Evolutionary conservation across 345 rosid species (phyloP).

Genomic region (Syzygium aqueum): DNA sequence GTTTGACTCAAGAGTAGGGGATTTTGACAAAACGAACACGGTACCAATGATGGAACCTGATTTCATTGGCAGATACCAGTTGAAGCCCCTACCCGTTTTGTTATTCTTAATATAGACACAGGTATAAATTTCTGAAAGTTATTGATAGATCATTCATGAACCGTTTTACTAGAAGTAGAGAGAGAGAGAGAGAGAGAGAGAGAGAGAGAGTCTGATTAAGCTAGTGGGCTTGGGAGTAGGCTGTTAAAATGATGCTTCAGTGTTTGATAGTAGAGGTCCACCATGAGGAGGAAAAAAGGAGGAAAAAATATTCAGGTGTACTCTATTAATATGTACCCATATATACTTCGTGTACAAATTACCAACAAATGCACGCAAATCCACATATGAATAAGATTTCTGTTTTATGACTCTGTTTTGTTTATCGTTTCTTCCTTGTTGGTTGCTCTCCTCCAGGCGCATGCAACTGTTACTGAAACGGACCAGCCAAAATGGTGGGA

Average conservation of each 20-base stretch:
- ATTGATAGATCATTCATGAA: background rate
- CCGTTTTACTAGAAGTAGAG: no score
- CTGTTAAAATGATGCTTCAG: background rate
- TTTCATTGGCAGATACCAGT: background rate
- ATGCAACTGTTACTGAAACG: constrained; percentile 56
- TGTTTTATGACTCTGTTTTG: background rate
- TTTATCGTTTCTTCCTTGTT: background rate
- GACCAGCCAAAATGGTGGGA: constrained; percentile 97
- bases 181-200: background rate
- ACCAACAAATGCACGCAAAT: background rate
- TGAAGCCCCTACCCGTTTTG: background rate
- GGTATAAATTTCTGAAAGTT: background rate
- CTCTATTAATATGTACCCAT: background rate
- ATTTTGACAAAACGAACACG: background rate
- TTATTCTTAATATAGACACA: background rate
- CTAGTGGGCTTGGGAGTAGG: background rate
- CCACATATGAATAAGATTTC: background rate
- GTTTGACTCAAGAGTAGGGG: background rate
- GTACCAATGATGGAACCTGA: background rate
- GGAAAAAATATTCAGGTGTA: background rate
- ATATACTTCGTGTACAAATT: background rate
- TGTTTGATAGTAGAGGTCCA: background rate
- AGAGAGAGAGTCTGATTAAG: background rate
- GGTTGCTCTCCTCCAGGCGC: constrained; percentile 34
- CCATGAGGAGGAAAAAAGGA: background rate